Evolutionary conservation across 371 early-diverging fungal genomes (phyloP), one percentile per base, ranked within the genome.

Genomic region (Dentiscutata heterogama): DNA sequence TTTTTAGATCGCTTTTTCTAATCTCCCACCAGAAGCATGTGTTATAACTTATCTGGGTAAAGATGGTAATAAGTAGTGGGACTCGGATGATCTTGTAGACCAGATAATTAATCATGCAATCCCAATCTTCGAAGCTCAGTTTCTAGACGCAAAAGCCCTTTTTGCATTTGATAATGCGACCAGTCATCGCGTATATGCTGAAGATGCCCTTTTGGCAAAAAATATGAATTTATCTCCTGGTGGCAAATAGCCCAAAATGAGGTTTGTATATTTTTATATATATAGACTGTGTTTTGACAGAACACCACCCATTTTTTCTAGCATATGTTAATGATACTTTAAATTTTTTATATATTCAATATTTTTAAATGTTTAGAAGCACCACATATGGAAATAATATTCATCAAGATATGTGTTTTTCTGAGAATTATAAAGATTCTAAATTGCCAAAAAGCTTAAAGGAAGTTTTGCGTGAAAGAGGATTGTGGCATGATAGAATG

Each of bases 311-410:
- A n/a, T n/a, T n/a, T n/a, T n/a, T n/a, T n/a, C n/a, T n/a, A n/a
- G n/a, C n/a, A n/a, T n/a, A n/a, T n/a, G n/a, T n/a, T n/a, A n/a
- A n/a, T n/a, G 2, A 16, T 54, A 16, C 1, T 54, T 11, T 54
- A 11, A 54, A 54, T 54, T 16, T 54, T 54, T 11, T 2, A 16
- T 16, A 56, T 56, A 18, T 56, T 56, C 20, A 6, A 42, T 42
- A 5, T 56, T 20, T 18, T 20, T 58, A 82, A 63, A 50, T 51
- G 71, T 68, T 73, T 77, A 82, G 20, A 56, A 56, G 18, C 3
- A 56, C 58, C 7, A 56, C 4, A 22, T 56, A 56, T 56, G 20
- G 58, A 22, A 20, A 56, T 22, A 56, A 20, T 18, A 56, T 56
- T 56, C 5, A 56, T 3, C 42, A 68, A n/a, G 2, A 68, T n/a